Base-by-base conservation (phyloP, 805 yeast genomes). In the Pichia sporocuriosa region DNA sequence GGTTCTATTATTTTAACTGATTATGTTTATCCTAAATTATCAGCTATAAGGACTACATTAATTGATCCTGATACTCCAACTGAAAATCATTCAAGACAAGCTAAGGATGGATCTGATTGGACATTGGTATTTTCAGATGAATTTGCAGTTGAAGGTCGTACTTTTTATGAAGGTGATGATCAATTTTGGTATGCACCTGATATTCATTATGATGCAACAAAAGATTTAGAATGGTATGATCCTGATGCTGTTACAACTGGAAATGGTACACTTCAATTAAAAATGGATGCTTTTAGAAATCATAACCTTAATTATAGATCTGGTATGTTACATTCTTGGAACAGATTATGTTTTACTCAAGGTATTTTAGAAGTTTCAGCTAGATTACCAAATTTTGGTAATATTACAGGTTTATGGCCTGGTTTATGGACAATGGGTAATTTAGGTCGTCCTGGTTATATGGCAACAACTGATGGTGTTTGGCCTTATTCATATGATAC, bases 341-440 rank as follows among this genome's bases (percentile, higher is more conserved):
- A 89, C 63, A 79, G 81, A 64, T 55, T 89, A 58, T 89, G 97
- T 58, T 87, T 83, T 59, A 81, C 94, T 4, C 87, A 87, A 56
- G 97, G 97, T 37, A 59, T 68, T 32, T 53, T 88, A 49, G 96
- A 85, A 57, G 75, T 83, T 5, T 78, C 87, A 9, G 90, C 84
- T 0, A 72, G 73, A 45, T 65, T 89, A 47, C 96, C 97, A 26
- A 85, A 86, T 48, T 75, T 73, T 51, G 95, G 95, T 53, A 67
- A 76, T 42, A 71, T 81, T 24, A 68, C 82, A 4, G 97, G 97
- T 17, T 67, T 89, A 49, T 89, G 97, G 97, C 97, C 97, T 1
- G 97, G 96, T 70, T 53, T 86, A 44, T 89, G 97, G 97, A 74
- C 96, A 4, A 70, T 89, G 78, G 97, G 97, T 34, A 89, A 89